These are phyloP conservation scores for Aspergillus oerlinghausenensis DNA, from an alignment of 2,329 filamentous ascomycete genomes.

Conservation along the genomic window DNA sequence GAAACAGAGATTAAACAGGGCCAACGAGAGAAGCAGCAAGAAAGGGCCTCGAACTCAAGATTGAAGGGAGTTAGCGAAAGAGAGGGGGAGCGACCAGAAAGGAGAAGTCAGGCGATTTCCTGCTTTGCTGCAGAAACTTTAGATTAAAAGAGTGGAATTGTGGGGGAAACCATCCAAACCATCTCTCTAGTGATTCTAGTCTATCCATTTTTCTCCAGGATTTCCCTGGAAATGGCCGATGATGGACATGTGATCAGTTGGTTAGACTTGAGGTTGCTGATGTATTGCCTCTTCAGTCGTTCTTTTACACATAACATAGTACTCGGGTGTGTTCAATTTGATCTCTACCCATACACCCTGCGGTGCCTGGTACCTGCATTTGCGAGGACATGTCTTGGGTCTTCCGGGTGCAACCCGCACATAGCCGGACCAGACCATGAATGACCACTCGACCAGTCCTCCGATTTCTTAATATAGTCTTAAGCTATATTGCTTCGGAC, in stretches of 20 bases:
- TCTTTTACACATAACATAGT: neutral
- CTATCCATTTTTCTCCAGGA: neutral
- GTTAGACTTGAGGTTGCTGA: neutral
- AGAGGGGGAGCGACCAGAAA: neutral
- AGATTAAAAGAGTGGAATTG: neutral
- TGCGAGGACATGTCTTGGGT: neutral
- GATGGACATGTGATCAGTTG: neutral
- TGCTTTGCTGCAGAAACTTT: neutral
- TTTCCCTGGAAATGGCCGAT: neutral
- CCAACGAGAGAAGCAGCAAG: neutral
- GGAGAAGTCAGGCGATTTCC: neutral
- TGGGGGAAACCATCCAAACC: neutral
- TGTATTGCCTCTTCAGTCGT: neutral
- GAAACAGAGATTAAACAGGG: neutral
- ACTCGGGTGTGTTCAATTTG: neutral
- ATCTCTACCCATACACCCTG: neutral
- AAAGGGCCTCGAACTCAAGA: neutral
- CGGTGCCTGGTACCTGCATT: neutral
- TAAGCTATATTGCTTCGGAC: neutral
- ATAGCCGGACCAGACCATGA: neutral
- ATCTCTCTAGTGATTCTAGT: neutral
- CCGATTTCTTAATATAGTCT: neutral
- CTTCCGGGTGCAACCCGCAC: neutral
- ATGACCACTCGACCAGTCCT: neutral
- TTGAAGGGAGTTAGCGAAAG: neutral